phyloP scores from a whole-genome alignment of 2,329 filamentous ascomycete species.

The Sclerotinia nivalis region DNA sequence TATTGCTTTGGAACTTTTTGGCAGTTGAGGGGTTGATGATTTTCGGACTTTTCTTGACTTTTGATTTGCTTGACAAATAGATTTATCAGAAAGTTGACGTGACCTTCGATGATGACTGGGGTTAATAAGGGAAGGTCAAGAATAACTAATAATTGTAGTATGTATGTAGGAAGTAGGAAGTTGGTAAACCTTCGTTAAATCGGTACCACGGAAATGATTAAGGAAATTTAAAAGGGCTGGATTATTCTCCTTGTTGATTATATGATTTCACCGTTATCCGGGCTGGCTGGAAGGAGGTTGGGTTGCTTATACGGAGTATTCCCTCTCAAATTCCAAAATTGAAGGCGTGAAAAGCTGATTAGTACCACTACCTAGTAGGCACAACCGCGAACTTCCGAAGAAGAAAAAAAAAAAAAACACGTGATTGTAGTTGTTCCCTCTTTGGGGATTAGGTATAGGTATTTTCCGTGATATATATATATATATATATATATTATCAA shows the following conservation, averaged over 20 bases:
- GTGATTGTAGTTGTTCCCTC: background rate
- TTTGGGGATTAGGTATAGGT: background rate
- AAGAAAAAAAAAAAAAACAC: background rate
- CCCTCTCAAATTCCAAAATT: too few species aligned
- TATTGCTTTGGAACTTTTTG: background rate
- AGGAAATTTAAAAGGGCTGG: background rate
- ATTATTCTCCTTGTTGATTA: background rate
- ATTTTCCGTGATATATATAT: background rate
- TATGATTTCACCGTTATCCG: background rate
- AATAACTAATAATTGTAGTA: background rate
- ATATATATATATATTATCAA: background rate
- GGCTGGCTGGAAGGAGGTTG: background rate
- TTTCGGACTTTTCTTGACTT: background rate
- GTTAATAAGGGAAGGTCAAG: background rate
- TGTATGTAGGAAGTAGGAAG: background rate
- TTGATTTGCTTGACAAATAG: constrained; percentile 22
- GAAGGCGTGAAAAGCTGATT: too few species aligned
- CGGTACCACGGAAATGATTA: background rate
- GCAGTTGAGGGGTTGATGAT: background rate
- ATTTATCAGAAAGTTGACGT: constrained; percentile 21
- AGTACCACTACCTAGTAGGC: background rate
- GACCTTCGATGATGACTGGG: constrained; percentile 9
- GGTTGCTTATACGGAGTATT: background rate
- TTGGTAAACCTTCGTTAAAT: background rate
- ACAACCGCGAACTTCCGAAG: background rate